Percentiles rank a stretch among this genome's conserved stretches.
Conservation (phyloP, 495 filamentous ascomycete species). For the Melanomma pulvis-pyrius region DNA sequence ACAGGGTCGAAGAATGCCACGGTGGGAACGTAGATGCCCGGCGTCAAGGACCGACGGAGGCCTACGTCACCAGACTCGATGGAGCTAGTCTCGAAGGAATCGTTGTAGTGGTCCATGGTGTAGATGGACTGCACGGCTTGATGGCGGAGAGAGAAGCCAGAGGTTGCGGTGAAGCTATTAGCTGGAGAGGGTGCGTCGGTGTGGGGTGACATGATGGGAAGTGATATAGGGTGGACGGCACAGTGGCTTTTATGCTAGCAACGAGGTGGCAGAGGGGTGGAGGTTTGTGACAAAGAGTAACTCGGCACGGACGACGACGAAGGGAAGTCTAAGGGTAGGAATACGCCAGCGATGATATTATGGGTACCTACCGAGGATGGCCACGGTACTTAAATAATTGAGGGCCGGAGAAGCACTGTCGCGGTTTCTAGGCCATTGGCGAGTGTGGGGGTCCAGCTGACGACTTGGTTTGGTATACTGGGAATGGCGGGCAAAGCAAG, state of each 20-base stretch:
- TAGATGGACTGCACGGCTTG: slow-evolving; percentile 37
- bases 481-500: slow-evolving; percentile 32
- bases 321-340: slow-evolving; percentile 15
- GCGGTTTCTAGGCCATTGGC: slow-evolving; percentile 10
- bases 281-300: slow-evolving; percentile 30
- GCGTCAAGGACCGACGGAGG: slow-evolving; percentile 37
- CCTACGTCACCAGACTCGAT: slow-evolving; percentile 38
- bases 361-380: slow-evolving; percentile 23
- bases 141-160: slow-evolving; percentile 29
- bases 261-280: slow-evolving; percentile 3
- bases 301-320: background rate
- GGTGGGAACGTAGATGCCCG: slow-evolving; percentile 48
- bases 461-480: slow-evolving; percentile 25
- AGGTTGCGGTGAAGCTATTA: slow-evolving; percentile 25
- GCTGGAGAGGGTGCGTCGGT: slow-evolving; percentile 34
- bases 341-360: slow-evolving; percentile 32
- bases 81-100: slow-evolving; percentile 40
- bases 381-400: slow-evolving; percentile 36
- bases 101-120: slow-evolving; percentile 32
- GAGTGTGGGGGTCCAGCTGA: slow-evolving; percentile 42
- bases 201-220: slow-evolving; percentile 35
- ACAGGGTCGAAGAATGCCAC: slow-evolving; percentile 45
- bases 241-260: slow-evolving; percentile 14
- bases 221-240: background rate
- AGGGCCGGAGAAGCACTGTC: slow-evolving; percentile 27